Conservation (phyloP, 179 eudicot species). For the Corrigiola litoralis region DNA sequence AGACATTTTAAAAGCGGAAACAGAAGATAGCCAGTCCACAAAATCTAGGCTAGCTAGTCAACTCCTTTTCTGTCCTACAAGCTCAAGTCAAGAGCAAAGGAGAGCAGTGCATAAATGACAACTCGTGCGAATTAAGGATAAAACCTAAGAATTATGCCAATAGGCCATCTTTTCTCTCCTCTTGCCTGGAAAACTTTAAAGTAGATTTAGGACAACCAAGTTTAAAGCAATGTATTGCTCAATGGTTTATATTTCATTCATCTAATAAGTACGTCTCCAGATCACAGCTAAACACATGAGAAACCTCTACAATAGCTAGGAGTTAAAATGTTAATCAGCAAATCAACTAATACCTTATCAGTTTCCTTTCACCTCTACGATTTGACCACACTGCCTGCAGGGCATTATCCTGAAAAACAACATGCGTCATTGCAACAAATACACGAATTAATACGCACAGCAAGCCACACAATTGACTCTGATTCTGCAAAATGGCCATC, state of each 20-base stretch:
- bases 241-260: too few species aligned
- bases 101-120: too few species aligned
- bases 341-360: conserved; percentile 42
- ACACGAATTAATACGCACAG: not conserved
- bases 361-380: conserved; percentile 27
- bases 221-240: too few species aligned
- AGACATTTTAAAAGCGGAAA: too few species aligned
- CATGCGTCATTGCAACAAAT: not conserved
- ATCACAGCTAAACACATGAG: not conserved
- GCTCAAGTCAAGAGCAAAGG: too few species aligned
- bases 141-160: too few species aligned
- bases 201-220: too few species aligned
- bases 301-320: not conserved
- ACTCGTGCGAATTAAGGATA: too few species aligned
- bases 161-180: too few species aligned
- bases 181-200: too few species aligned
- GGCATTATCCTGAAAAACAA: conserved; percentile 57
- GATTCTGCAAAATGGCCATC: not conserved
- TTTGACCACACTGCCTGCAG: conserved; percentile 81
- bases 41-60: too few species aligned
- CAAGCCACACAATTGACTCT: not conserved
- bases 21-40: not conserved
- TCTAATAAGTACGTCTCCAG: not conserved
- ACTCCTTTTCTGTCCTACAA: too few species aligned
- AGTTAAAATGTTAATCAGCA: not conserved